Conservation (phyloP, 345 rosid species). For the Psidium guajava region DNA sequence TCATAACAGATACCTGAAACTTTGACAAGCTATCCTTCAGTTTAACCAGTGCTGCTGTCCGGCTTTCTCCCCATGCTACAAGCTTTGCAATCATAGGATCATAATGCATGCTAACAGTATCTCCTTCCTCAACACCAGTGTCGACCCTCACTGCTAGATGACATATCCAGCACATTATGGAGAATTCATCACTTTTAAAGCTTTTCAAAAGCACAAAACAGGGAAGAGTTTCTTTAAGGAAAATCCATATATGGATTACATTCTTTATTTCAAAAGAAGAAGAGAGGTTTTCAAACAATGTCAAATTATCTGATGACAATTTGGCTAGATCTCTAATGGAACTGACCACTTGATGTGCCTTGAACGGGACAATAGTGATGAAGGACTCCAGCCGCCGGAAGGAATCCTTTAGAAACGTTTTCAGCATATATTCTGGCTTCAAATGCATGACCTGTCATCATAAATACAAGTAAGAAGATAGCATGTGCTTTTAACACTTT, state of each 20-base stretch:
- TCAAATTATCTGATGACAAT: neutral
- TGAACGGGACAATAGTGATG: slow-evolving; percentile 69
- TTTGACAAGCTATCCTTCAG: slow-evolving; percentile 75
- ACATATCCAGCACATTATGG: neutral
- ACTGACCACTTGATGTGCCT: slow-evolving; percentile 62
- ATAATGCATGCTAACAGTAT: slow-evolving; percentile 92
- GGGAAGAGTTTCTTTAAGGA: neutral
- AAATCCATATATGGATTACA: neutral
- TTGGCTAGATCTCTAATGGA: neutral
- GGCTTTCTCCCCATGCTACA: slow-evolving; percentile 84
- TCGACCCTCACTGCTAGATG: slow-evolving; percentile 64
- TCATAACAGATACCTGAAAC: slow-evolving; percentile 54
- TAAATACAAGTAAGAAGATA: neutral
- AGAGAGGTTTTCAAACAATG: neutral
- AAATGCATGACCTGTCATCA: slow-evolving; percentile 73
- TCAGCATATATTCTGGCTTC: slow-evolving; percentile 94
- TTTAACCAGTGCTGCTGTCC: slow-evolving; percentile 73
- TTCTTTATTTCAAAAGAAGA: neutral
- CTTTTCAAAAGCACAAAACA: neutral
- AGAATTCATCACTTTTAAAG: neutral
- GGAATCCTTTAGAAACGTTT: slow-evolving; percentile 88
- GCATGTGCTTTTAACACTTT: neutral
- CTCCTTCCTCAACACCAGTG: slow-evolving; percentile 94
- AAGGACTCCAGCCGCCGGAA: slow-evolving; percentile 90
- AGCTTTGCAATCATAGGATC: slow-evolving; percentile 99